Evolutionary conservation across 257 asterid genomes (phyloP).

Genomic region (Marsdenia floribunda): DNA sequence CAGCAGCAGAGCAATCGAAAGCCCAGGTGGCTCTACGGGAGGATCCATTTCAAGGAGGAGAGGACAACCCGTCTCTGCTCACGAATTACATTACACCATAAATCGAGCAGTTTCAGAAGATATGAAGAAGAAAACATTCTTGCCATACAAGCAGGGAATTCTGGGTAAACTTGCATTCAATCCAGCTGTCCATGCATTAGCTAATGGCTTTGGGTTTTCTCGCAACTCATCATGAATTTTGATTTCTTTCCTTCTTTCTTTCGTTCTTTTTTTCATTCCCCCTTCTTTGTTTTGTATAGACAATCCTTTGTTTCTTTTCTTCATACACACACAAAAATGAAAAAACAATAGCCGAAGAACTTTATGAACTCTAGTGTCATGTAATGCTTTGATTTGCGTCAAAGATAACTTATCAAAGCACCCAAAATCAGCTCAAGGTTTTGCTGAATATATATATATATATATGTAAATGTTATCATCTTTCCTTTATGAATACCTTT

Average conservation of each 20-base stretch:
- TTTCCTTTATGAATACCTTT: background rate
- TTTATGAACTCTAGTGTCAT: background rate
- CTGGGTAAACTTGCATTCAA: constrained; percentile 55
- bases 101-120: constrained; percentile 73
- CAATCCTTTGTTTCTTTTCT: background rate
- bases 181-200: constrained; percentile 56
- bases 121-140: constrained; percentile 64
- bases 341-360: background rate
- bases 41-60: constrained; percentile 35
- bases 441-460: background rate
- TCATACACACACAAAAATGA: background rate
- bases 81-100: constrained; percentile 60
- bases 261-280: background rate
- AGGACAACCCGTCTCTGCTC: constrained; percentile 51
- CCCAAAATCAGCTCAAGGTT: background rate
- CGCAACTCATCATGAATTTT: constrained; percentile 25
- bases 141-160: constrained; percentile 81
- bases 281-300: background rate
- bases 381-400: constrained; percentile 5
- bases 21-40: background rate
- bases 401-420: background rate
- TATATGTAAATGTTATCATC: background rate
- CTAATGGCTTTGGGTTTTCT: constrained; percentile 67
- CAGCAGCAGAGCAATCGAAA: constrained; percentile 12
- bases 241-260: background rate